Conservation (phyloP, 2,329 filamentous ascomycete genomes). For the Trichoderma aggressivum region DNA sequence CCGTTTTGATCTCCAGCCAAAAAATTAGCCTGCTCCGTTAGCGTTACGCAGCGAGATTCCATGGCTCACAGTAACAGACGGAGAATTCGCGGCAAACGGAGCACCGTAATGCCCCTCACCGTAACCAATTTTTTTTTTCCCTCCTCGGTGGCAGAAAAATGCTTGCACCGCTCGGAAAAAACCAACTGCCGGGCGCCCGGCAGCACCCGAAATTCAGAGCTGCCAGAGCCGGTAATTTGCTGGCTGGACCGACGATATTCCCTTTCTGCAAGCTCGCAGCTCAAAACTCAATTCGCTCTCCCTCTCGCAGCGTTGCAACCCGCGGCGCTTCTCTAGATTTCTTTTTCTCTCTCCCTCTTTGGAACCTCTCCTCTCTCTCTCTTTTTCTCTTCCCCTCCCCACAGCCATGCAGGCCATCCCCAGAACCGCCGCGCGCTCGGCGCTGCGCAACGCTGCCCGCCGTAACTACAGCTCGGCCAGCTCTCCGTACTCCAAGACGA, state of each 20-base stretch:
- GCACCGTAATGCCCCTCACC: slow-evolving; percentile 5
- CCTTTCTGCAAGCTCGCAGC: slow-evolving; percentile 17
- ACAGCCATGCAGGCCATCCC: slow-evolving; percentile 76
- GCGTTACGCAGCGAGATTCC: neutral
- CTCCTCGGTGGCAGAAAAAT: neutral
- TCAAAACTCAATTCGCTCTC: slow-evolving; percentile 23
- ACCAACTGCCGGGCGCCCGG: slow-evolving; percentile 24
- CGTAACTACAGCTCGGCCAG: slow-evolving; percentile 72
- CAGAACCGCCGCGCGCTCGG: slow-evolving; percentile 64
- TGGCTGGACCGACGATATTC: slow-evolving; percentile 17
- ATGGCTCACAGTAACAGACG: neutral
- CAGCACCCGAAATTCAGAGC: slow-evolving; percentile 22
- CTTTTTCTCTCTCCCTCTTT: neutral
- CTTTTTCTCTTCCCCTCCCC: slow-evolving; percentile 16
- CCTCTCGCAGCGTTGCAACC: slow-evolving; percentile 22
- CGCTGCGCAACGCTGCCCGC: slow-evolving; percentile 61
- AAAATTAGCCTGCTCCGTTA: neutral
- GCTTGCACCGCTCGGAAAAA: slow-evolving; percentile 24
- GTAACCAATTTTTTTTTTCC: neutral
- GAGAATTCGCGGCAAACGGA: neutral
- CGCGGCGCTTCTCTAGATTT: slow-evolving; percentile 18
- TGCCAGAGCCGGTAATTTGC: slow-evolving; percentile 14
- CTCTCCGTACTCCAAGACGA: slow-evolving; percentile 67
- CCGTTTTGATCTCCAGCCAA: neutral
- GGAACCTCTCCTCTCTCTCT: slow-evolving; percentile 16